A percentile compares a stretch with the other conserved stretches of the same genome.
These are phyloP conservation scores for Berberis vulgaris DNA, from an alignment of 164 flowering plant species.

Conservation along the genomic window DNA sequence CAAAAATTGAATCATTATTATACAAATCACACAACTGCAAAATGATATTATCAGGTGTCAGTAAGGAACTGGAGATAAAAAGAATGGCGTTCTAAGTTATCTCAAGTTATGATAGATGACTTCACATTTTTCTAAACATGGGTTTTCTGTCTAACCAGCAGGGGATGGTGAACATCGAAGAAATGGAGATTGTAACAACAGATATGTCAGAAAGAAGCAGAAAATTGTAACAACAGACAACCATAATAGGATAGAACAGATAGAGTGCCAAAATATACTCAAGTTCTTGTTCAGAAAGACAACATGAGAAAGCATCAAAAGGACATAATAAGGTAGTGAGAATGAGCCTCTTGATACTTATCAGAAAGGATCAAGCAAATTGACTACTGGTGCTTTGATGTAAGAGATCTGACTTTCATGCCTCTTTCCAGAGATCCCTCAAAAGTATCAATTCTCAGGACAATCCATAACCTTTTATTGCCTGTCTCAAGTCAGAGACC, in stretches of 20 bases:
- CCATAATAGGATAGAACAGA: not conserved
- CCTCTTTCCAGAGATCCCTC: too few relatives aligned
- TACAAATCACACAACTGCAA: conserved; percentile 59
- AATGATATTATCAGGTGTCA: not conserved
- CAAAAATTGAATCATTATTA: conserved; percentile 62
- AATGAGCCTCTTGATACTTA: not conserved
- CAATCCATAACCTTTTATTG: too few relatives aligned
- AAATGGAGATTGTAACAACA: too few relatives aligned
- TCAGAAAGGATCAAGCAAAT: not conserved
- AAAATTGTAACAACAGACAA: not conserved
- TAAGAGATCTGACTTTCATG: too few relatives aligned
- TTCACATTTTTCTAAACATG: too few relatives aligned
- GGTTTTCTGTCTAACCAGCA: too few relatives aligned
- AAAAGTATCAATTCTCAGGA: too few relatives aligned
- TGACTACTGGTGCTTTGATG: not conserved
- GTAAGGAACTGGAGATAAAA: not conserved
- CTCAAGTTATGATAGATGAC: too few relatives aligned
- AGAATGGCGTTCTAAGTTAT: not conserved
- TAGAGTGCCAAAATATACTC: not conserved
- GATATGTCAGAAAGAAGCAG: not conserved
- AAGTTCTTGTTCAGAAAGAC: too few relatives aligned
- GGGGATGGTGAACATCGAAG: too few relatives aligned
- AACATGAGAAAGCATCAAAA: not conserved
- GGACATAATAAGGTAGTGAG: not conserved
- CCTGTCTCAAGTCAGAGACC: too few relatives aligned